Percentiles rank a stretch among this genome's conserved stretches.
These are phyloP conservation scores for Solanum verrucosum DNA, from an alignment of 257 asterid genomes.

Conservation along the genomic window DNA sequence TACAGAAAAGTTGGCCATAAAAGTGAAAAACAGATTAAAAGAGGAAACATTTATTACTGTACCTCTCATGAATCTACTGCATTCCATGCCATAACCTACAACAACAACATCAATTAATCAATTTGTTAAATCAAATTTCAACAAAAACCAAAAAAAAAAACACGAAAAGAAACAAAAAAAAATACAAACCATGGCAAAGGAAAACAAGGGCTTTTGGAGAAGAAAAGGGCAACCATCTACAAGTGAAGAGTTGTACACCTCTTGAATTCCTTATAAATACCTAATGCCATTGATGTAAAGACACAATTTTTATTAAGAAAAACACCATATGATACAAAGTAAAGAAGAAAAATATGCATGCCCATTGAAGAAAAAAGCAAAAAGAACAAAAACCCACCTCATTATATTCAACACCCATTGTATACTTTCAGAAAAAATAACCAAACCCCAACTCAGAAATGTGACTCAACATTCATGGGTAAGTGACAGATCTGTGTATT, in stretches of 20 bases:
- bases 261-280: slow-evolving; percentile 59
- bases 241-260: slow-evolving; percentile 71
- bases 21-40: not conserved
- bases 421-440: not conserved
- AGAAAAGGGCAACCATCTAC: slow-evolving; percentile 84
- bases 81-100: slow-evolving; percentile 99
- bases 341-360: not conserved
- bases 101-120: slow-evolving; percentile 18
- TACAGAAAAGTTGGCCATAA: not conserved
- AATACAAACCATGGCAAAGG: slow-evolving; percentile 83
- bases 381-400: slow-evolving; percentile 39
- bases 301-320: not conserved
- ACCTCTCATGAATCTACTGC: slow-evolving; percentile 98
- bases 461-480: slow-evolving; percentile 1
- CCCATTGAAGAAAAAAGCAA: not conserved
- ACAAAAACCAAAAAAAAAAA: too few species aligned
- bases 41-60: slow-evolving; percentile 7
- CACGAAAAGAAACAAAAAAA: slow-evolving; percentile 8
- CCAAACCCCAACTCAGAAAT: not conserved
- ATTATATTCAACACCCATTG: slow-evolving; percentile 58
- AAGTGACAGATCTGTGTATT: not conserved
- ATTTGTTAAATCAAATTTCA: not conserved
- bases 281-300: slow-evolving; percentile 17
- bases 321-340: not conserved
- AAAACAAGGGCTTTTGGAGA: slow-evolving; percentile 95